Base-by-base conservation (phyloP, 257 asterid genomes). In the Scutellaria barbata region DNA sequence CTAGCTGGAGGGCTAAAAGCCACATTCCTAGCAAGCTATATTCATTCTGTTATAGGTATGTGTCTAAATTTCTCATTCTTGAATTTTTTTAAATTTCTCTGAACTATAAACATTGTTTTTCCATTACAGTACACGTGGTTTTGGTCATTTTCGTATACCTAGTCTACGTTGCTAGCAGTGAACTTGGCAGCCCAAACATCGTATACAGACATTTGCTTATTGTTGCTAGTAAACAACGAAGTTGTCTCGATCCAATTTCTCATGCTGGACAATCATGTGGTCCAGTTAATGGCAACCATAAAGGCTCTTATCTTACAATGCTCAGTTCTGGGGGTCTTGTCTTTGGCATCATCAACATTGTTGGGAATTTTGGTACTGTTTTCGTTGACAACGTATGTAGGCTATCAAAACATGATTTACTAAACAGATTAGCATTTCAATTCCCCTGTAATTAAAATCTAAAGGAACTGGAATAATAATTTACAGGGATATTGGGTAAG, bases 1-100 rank as follows among this genome's bases (percentile, higher is more conserved):
- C 78, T 90, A 5, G 96, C 97, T 1, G 98, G 98, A 79, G 96
- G 96, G 45, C 86, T 90, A 7, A 92, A 92, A 69, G 98, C 98
- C 67, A 92, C 98, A 53, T 92, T 92, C 86, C 81, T 92, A 76
- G 98, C 97, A 0, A 92, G 97, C 73, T 92, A 92, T 53, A 89
- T 92, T 73, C 98, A 92, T 77, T 92, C 98, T 25, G 96, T 88
- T 4, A 92, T 90, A 79, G 97, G 98, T 92, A 54, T 7, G 20
- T 53, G 10, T 1, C 35, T 46, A n/a, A 52, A 9, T 25, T 41
- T 8, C 47, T 2, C 35, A 30, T 30, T 30, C 35, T 2, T 30
- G 35, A 30, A 4, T 30, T 30, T 30, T 30, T 5, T 13, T 33
- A 14, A 2, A 6, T 39, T 18, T 17, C 20, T 0, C 6, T 8